Conservation (phyloP, 805 yeast genomes). For the Pichia eremophila region DNA sequence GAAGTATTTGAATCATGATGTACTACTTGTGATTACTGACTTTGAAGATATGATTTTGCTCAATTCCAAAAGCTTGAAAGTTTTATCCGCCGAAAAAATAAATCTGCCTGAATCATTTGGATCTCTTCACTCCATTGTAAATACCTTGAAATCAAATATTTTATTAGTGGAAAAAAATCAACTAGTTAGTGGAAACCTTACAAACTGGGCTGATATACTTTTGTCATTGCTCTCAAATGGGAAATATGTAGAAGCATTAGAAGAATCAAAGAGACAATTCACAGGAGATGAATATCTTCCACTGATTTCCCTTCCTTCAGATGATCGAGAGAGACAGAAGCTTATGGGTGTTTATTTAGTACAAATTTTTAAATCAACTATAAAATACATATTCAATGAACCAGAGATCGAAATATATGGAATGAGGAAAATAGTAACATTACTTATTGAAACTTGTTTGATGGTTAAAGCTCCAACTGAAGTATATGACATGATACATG, state of each 20-base stretch:
- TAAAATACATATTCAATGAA: constrained; percentile 31
- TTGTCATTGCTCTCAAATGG: constrained; percentile 38
- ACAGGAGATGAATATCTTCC: constrained; percentile 39
- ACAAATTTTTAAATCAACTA: constrained; percentile 45
- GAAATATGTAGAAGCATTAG: constrained; percentile 47
- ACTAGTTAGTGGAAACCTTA: constrained; percentile 45
- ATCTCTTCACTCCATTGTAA: too few relatives aligned
- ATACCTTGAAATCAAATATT: constrained; percentile 32
- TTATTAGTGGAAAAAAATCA: constrained; percentile 46
- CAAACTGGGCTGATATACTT: constrained; percentile 64
- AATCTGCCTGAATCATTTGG: too few relatives aligned
- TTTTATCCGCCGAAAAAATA: too few relatives aligned
- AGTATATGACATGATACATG: constrained; percentile 37
- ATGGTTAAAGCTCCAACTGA: constrained; percentile 27
- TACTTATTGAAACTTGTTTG: constrained; percentile 33
- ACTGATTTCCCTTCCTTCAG: constrained; percentile 48
- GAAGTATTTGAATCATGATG: too few relatives aligned
- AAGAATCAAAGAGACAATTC: constrained; percentile 44
- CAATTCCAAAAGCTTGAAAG: too few relatives aligned
- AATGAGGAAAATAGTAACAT: constrained; percentile 14
- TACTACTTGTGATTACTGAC: too few relatives aligned
- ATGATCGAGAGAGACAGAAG: constrained; percentile 32
- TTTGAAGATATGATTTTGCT: too few relatives aligned
- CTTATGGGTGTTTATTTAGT: constrained; percentile 46
- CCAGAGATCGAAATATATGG: background rate